Percentiles rank a stretch among this genome's conserved stretches.
Conservation (phyloP, 177 flowering plant species). For the Vitis hybrid region DNA sequence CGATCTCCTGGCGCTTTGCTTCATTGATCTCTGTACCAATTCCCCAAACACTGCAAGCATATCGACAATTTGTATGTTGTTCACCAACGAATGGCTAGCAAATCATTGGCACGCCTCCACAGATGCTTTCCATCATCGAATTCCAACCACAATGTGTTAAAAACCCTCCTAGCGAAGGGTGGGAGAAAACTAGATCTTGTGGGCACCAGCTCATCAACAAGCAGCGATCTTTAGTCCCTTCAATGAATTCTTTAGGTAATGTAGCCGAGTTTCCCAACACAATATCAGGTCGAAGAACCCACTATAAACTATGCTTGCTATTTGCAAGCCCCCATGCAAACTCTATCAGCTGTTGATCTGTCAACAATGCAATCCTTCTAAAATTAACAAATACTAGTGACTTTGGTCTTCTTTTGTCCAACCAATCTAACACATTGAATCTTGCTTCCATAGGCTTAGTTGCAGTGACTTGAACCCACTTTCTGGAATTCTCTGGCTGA, state of each 20-base stretch:
- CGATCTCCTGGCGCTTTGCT: conserved; percentile 7
- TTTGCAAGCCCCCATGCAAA: not conserved
- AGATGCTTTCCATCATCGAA: not conserved
- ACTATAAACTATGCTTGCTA: not conserved
- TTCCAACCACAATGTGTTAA: not conserved
- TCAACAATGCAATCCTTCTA: not conserved
- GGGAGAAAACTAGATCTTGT: not conserved
- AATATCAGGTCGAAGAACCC: not conserved
- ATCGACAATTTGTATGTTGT: not conserved
- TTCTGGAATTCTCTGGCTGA: not conserved
- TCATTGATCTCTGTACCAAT: conserved; percentile 9
- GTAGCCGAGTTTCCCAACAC: not conserved
- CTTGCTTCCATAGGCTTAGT: not conserved
- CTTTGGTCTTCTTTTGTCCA: not conserved
- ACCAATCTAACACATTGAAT: not conserved
- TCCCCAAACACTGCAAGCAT: conserved; percentile 4
- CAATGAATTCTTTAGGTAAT: not conserved
- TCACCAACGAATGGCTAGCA: not conserved
- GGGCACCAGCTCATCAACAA: not conserved
- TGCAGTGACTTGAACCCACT: not conserved
- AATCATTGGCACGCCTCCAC: not conserved
- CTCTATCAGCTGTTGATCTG: not conserved
- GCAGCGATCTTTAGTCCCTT: not conserved
- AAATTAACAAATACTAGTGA: not conserved
- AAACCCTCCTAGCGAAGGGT: not conserved